Conservation (phyloP, 371 early-diverging fungal genomes). For the Mortierella sp. region DNA sequence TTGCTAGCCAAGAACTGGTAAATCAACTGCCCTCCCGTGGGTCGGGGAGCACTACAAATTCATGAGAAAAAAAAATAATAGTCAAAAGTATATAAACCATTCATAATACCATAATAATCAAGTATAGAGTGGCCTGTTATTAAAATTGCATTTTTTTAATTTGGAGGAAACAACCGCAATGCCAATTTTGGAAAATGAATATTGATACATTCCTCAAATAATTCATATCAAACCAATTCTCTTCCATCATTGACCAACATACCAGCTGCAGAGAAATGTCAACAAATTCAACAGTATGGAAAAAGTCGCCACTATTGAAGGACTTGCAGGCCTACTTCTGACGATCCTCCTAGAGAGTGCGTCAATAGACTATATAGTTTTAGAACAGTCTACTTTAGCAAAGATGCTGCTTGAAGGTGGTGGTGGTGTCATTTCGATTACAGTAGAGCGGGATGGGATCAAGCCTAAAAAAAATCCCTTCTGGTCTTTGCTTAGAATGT, state of each 20-base stretch:
- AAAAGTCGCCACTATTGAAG: constrained; percentile 34
- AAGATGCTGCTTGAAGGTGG: constrained; percentile 43
- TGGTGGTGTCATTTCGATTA: constrained; percentile 37
- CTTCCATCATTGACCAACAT: neutral
- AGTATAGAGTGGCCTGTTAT: too few species aligned
- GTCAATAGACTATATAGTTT: constrained; percentile 23
- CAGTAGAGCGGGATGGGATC: neutral
- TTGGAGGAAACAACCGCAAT: too few species aligned
- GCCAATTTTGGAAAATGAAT: too few species aligned
- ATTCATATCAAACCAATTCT: too few species aligned
- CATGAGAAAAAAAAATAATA: neutral
- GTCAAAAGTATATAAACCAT: neutral
- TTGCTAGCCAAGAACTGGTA: constrained; percentile 9
- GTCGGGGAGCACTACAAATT: neutral
- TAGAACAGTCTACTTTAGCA: constrained; percentile 22
- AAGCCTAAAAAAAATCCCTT: neutral
- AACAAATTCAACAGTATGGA: constrained; percentile 21
- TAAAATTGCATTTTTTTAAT: too few species aligned
- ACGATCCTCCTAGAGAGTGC: constrained; percentile 34
- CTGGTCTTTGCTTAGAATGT: too few species aligned
- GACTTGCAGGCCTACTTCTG: constrained; percentile 34
- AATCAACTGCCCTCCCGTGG: constrained; percentile 11
- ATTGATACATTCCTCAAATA: too few species aligned
- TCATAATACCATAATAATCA: too few species aligned
- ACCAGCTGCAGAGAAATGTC: neutral